Evolutionary conservation across 2,329 filamentous ascomycete species (phyloP), one percentile per base, ranked within the genome.

Genomic region (Penicillium frequentans): DNA sequence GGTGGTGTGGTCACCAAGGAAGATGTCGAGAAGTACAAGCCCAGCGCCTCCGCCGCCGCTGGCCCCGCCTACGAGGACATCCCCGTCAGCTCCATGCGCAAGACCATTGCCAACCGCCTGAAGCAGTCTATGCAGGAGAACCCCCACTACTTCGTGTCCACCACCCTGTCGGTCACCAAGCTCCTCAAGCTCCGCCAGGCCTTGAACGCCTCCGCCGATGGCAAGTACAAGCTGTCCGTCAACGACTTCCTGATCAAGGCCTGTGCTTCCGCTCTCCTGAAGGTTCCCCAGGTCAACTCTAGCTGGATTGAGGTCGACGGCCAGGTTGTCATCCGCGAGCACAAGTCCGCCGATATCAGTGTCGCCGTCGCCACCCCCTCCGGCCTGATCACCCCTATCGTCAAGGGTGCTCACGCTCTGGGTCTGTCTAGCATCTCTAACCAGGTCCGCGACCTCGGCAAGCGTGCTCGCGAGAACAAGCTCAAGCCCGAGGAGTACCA

Each of bases 181-280:
- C 90, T 99, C 49, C 82, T 96, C 71, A 98, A 97, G 84, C 92
- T 99, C 69, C 92, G 95, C 71, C 86, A 91, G 79, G 92, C 93
- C 57, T 86, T 99, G 66, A 99, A 99, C 82, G 86, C 87, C 73
- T 88, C 90, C 13, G 83, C 91, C 48, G 89, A 96, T 62, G 95
- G 93, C 80, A 88, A 92, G 79, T 99, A 96, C 86, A 99, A 97
- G 86, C 90, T 99, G 58, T 97, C 93, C n/a, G 91, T 99, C 80
- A 99, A 99, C 80, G 95, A 99, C 80, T 96, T 99, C 85, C 84
- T 99, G 63, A 91, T 99, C 85, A 99, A 99, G 86, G 95, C 93
- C 67, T 90, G 93, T 57, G 90, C 86, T 58, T 82, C 90, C 62
- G 95, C 95, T 61, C 91, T 89, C 75, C 89, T 89, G 81, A 97